Base-by-base conservation (phyloP, 1,139 yeast species). In the Nadsonia commutata region DNA sequence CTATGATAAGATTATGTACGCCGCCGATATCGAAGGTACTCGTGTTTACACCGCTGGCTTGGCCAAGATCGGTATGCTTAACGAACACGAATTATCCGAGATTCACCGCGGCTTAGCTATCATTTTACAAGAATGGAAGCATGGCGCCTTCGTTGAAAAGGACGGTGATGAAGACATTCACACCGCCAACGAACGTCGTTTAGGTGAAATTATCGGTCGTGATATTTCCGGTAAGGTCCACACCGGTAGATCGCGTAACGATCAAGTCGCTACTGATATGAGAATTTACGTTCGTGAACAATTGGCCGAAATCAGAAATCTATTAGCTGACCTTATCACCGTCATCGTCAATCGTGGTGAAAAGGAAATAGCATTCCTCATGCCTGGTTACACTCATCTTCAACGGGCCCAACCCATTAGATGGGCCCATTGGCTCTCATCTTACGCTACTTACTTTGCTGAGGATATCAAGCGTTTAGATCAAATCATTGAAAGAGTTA, bases 351-450 rank as follows among this genome's bases (percentile, higher is more conserved):
- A 70, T 46, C 77, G 99, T 57, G 96, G 94, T 3, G 79, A 76
- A 55, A 63, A 70, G 41, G 99, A 90, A 65, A 82, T 90, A 47
- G 94, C 81, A 53, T 83, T 81, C 20, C 71, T 90, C 59, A 88
- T 90, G 97, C 99, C 99, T 9, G 99, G 99, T 31, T 90, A 90
- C 66, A 90, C 99, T 16, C 99, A 90, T 66, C 70, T 90, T 62
- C 99, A 90, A 71, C 81, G 95, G 61, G 98, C 98, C 2, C 99
- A 90, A 64, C 99, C 99, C 20, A 90, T 90, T 58, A 78, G 99
- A 66, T 90, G 99, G 99, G 71, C 97, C 1, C 99, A 90, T 62
- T 88, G 96, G 95, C 70, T 90, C 52, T 78, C 93, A 51, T 80
- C 86, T 56, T 90, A 90, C 58, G 97, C 96, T 37, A 90, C 97